Percentiles rank a stretch among this genome's conserved stretches.
Conservation (phyloP, 257 asterid genomes). For the Cordia subcordata region DNA sequence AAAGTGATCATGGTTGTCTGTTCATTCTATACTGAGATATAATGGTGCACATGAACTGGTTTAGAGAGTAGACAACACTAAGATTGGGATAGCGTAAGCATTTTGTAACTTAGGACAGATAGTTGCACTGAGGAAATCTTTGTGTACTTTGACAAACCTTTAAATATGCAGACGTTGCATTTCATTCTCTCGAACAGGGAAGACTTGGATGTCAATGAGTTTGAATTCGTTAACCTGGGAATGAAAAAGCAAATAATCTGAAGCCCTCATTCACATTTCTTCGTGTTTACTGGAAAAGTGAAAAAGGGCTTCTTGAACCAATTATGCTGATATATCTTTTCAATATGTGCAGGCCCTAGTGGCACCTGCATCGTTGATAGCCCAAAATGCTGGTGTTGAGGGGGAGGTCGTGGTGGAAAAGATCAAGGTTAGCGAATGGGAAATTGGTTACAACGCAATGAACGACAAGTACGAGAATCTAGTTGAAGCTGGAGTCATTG, state of each 20-base stretch:
- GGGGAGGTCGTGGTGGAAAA: conserved; percentile 97
- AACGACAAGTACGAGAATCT: conserved; percentile 65
- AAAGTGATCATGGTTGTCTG: too few species aligned
- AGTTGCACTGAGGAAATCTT: too few species aligned
- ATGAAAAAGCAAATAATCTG: too few species aligned
- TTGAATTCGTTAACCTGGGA: too few species aligned
- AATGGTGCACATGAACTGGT: too few species aligned
- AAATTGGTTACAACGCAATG: conserved; percentile 91
- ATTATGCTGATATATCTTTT: background rate
- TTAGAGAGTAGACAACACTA: too few species aligned
- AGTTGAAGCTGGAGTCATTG: conserved; percentile 83
- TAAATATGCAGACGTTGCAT: too few species aligned
- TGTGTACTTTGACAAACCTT: too few species aligned
- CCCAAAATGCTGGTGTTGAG: conserved; percentile 88
- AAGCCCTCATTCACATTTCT: background rate
- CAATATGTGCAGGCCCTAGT: conserved; percentile 54
- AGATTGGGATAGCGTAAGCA: too few species aligned
- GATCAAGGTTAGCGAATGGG: conserved; percentile 73
- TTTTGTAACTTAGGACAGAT: too few species aligned
- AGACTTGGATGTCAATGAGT: too few species aligned
- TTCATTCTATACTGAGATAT: background rate
- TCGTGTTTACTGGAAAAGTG: background rate
- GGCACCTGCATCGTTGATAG: conserved; percentile 82
- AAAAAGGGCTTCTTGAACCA: background rate
- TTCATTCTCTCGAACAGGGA: too few species aligned